Base-by-base conservation (phyloP, 2,329 filamentous ascomycete species). In the Pleurostoma richardsiae region DNA sequence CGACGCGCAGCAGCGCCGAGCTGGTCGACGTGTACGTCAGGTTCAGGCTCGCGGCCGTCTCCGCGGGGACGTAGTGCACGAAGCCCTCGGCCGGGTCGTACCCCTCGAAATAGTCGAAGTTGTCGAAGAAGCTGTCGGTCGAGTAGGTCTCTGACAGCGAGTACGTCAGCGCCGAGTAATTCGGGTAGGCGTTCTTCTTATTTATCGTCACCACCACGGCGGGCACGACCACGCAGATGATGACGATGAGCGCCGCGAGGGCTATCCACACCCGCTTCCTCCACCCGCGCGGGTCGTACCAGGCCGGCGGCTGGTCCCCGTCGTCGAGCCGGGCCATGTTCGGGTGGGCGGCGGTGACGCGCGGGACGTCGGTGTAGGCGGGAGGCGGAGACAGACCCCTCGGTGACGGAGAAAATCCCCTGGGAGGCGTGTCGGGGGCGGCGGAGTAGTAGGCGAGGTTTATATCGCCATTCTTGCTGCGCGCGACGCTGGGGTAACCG, bases 1-100 rank as follows among this genome's bases (percentile, higher is more conserved):
- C 83, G 43, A 86, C 83, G 40, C 67, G 71, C 30, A 87, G 59
- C 19, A 86, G 56, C 7, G 81, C 82, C 0, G 76, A 70, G 38
- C 65, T 63, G 1, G 68, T 55, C 1, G 74, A 73, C 5, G 81
- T 78, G 54, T 79, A 80, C 1, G 84, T 86, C 30, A 87, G 71
- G 63, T 87, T 87, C 43, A 27, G 44, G 19, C 41, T 27, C 11
- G 51, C 47, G 33, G 42, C 50, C 30, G 44, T 46, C 28, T 55
- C 63, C 28, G 58, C 52, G 5, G 73, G 69, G 4, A 78, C 76
- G 48, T 80, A 80, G 52, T 80, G 75, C 10, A 80, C 76, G 47
- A 76, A 75, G 1, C 77, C 77, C 4, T 59, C 47, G 8, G 76
- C 69, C 3, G 74, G 75, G 46, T 80, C 77, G 42, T 68, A 75